phyloP scores from a whole-genome alignment of 768 basidiomycete species.

The Boletales sp. region DNA sequence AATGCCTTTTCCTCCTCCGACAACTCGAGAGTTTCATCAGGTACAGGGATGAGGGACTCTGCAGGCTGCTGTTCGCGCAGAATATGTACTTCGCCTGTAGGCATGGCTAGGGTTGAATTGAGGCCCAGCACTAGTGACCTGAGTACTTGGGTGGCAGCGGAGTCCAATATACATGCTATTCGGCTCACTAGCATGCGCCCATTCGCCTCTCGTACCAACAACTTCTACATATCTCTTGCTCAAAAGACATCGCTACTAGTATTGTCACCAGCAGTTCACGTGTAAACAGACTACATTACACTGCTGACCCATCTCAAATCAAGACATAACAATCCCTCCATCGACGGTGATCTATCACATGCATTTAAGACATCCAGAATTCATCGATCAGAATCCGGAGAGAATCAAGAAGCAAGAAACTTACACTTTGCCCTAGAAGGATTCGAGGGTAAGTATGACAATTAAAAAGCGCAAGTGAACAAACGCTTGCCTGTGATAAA shows the following conservation, averaged over 20 bases:
- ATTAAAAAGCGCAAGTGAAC: not conserved
- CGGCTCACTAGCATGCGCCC: no score
- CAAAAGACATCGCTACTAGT: no score
- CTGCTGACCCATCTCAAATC: not conserved
- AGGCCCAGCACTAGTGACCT: no score
- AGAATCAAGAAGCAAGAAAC: not conserved
- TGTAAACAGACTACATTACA: not conserved
- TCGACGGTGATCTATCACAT: not conserved
- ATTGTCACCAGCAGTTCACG: no score
- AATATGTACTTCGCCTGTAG: not conserved
- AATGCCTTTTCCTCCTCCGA: not conserved
- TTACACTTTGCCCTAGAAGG: slow-evolving; percentile 12
- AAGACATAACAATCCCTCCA: slow-evolving; percentile 9
- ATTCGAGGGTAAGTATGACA: not conserved
- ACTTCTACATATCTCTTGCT: no score
- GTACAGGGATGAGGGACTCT: not conserved
- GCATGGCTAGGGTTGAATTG: not conserved
- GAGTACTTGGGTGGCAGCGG: no score
- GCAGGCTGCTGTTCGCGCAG: not conserved
- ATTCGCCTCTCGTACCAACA: no score
- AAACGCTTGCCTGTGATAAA: slow-evolving; percentile 31
- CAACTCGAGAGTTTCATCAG: not conserved
- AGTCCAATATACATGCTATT: no score
- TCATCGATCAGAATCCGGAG: not conserved
- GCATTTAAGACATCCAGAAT: not conserved